A percentile compares a stretch with the other conserved stretches of the same genome.
Conservation (phyloP, 495 filamentous ascomycete species). For the Staphylotrichum longicolle region DNA sequence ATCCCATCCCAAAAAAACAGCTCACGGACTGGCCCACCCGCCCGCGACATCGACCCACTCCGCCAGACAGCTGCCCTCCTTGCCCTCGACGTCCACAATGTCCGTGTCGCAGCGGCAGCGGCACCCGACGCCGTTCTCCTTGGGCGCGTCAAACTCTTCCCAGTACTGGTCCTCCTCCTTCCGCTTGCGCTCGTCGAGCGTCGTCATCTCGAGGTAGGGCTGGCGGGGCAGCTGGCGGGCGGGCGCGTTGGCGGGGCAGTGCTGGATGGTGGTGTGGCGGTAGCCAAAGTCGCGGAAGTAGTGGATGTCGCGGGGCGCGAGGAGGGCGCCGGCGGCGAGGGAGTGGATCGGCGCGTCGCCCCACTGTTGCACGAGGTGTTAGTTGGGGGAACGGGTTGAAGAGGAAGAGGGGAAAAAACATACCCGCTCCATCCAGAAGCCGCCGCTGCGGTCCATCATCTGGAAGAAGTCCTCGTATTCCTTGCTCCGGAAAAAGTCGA, state of each 20-base stretch:
- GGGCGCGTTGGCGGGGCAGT: constrained; percentile 95
- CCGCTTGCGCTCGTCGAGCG: constrained; percentile 78
- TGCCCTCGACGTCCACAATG: constrained; percentile 95
- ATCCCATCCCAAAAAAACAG: not conserved
- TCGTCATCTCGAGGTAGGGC: constrained; percentile 83
- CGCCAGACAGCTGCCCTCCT: constrained; percentile 87
- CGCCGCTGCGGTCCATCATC: constrained; percentile 97
- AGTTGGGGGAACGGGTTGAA: not conserved
- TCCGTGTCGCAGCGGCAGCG: constrained; percentile 98
- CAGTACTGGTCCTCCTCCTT: constrained; percentile 96
- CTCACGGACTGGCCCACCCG: constrained; percentile 71
- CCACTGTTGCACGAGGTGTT: constrained; percentile 61
- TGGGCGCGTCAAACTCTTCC: constrained; percentile 78
- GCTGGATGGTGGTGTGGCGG: constrained; percentile 97
- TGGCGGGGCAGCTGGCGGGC: constrained; percentile 78
- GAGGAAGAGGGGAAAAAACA: constrained; percentile 28
- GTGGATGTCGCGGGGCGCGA: constrained; percentile 82
- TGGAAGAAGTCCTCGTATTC: constrained; percentile 98
- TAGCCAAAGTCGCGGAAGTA: constrained; percentile 99
- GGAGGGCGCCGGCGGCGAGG: constrained; percentile 84
- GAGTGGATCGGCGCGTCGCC: constrained; percentile 99
- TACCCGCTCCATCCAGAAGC: constrained; percentile 99
- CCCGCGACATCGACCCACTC: constrained; percentile 99
- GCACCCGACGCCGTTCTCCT: constrained; percentile 97
- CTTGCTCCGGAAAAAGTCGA: constrained; percentile 95